A percentile compares a stretch with the other conserved stretches of the same genome.
Conservation (phyloP, 2,329 filamentous ascomycete genomes). For the Fusarium fujikuroi region DNA sequence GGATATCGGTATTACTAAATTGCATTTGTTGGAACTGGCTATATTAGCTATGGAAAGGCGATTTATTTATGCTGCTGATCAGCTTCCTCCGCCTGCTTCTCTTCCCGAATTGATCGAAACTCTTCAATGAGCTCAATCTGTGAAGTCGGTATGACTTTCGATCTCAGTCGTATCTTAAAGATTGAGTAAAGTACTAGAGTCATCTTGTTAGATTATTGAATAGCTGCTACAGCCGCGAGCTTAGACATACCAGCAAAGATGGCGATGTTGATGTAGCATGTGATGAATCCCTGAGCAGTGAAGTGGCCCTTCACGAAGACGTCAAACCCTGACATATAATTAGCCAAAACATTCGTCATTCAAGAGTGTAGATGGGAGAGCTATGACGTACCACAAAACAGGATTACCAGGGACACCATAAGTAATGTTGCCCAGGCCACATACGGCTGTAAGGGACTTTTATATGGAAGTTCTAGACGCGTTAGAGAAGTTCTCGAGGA, state of each 20-base stretch:
- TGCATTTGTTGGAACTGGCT: too few species aligned
- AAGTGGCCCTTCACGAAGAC: background rate
- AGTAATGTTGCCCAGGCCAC: background rate
- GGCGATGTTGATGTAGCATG: background rate
- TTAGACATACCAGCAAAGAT: background rate
- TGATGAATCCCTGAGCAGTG: background rate
- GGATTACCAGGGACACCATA: background rate
- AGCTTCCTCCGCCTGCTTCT: background rate
- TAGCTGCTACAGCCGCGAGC: fast-evolving
- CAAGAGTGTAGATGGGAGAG: fast-evolving
- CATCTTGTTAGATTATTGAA: fast-evolving
- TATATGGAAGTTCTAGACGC: background rate
- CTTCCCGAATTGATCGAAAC: background rate
- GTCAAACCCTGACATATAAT: background rate
- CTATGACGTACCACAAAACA: background rate
- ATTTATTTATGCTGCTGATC: too few species aligned
- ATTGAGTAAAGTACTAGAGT: background rate
- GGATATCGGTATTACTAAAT: fast-evolving
- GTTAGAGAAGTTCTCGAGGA: fast-evolving
- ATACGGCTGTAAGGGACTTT: background rate
- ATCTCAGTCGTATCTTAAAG: background rate
- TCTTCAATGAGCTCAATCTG: background rate
- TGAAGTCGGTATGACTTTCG: background rate
- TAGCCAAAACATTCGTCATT: fast-evolving
- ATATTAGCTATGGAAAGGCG: too few species aligned